Base-by-base conservation (phyloP, 805 yeast genomes). In the Spathaspora sp. region DNA sequence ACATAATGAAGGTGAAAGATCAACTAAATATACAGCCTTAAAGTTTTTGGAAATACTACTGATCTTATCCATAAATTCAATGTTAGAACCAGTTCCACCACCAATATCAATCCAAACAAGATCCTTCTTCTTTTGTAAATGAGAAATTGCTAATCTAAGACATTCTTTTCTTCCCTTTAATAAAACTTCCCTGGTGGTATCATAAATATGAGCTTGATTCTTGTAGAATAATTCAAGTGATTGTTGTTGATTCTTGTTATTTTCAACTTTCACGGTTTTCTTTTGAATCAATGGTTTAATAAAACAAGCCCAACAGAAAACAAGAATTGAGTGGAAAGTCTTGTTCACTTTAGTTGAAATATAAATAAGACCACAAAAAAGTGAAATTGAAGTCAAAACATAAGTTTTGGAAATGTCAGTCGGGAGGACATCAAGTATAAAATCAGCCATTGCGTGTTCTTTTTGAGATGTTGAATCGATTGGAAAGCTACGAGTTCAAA, bases 61-160 rank as follows among this genome's bases (percentile, higher is more conserved):
- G 45, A 82, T 69, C 43, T 72, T 63, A 63, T 85, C 73, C 96
- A 88, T 88, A 59, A 78, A 76, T 67, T 88, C 94, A 60, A 88
- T 85, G 68, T 88, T 88, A 67, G 83, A 76, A 46, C 96, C 96
- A 5, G 96, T 88, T 20, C 96, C 96, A 31, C 96, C 96, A 48
- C 96, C 96, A 61, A 89, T 79, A 63, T 86, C 92, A 47, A 86
- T 75, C 92, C 92, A 86, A 44, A 85, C 82, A 44, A 85, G 68
- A 48, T 77, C 76, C 42, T 64, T 61, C 26, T 65, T 66, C 49
- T 70, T 72, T 35, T 62, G 55, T 38, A 85, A 67, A 64, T 87
- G 91, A 23, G 85, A 65, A 29, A 73, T 76, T 1, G 88, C 87
- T 52, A 86, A 64, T 48, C 74, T 74, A 50, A 87, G 71, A 51